These are phyloP conservation scores for Eucalyptus viminalis DNA, from an alignment of 345 rosid genomes.

Conservation along the genomic window DNA sequence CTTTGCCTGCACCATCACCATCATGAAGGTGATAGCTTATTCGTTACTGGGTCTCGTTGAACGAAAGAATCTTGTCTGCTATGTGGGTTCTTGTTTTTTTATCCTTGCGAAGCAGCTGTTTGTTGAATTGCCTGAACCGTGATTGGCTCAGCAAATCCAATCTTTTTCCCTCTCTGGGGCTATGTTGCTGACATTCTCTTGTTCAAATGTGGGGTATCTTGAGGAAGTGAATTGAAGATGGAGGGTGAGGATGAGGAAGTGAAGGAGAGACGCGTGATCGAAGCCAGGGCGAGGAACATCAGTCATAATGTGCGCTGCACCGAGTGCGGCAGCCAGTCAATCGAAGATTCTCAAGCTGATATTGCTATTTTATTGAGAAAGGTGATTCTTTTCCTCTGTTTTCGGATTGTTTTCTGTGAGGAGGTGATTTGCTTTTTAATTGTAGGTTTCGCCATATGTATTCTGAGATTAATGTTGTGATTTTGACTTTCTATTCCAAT, in stretches of 20 bases:
- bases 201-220: background rate
- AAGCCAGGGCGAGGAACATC: slow-evolving; percentile 84
- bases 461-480: background rate
- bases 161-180: background rate
- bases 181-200: background rate
- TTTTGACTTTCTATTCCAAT: background rate
- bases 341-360: slow-evolving; percentile 99
- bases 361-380: slow-evolving; percentile 82
- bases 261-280: slow-evolving; percentile 51
- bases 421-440: background rate
- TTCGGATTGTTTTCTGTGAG: background rate
- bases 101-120: background rate
- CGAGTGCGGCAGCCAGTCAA: slow-evolving; percentile 95
- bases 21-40: background rate
- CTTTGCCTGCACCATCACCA: background rate
- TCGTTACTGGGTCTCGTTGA: background rate
- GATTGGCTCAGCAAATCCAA: background rate
- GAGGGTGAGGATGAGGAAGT: slow-evolving; percentile 47
- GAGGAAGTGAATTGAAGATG: slow-evolving; percentile 17
- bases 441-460: background rate
- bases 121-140: background rate
- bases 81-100: background rate
- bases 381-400: slow-evolving; percentile 12
- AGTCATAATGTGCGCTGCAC: slow-evolving; percentile 96
- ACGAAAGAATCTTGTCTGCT: background rate